Evolutionary conservation across 257 asterid species (phyloP).

Genomic region (Salvia miltiorrhiza): DNA sequence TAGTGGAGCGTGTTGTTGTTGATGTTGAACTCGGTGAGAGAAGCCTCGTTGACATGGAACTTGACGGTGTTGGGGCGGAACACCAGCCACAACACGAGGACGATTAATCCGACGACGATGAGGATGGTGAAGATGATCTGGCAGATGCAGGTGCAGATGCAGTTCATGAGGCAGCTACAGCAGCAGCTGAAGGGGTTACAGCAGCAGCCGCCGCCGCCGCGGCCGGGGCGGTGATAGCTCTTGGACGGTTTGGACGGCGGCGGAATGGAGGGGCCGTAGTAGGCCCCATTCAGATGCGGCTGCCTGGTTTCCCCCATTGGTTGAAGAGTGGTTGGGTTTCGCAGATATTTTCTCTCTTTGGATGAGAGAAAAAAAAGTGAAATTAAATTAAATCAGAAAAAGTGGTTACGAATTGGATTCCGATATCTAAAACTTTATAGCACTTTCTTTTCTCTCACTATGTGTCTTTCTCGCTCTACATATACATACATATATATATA

Average conservation of each 20-base stretch:
- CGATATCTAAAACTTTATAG: background rate
- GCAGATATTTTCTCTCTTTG: background rate
- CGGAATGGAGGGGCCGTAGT: conserved; percentile 87
- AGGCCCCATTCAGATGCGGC: conserved; percentile 70
- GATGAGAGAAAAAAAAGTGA: background rate
- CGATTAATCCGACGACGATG: conserved; percentile 37
- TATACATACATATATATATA: background rate
- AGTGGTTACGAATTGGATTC: conserved; percentile 11
- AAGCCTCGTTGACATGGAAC: conserved; percentile 55
- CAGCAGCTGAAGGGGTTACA: conserved; percentile 80
- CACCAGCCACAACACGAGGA: conserved; percentile 48
- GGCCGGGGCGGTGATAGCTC: conserved; percentile 59
- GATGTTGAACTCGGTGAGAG: conserved; percentile 54
- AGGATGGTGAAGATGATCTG: conserved; percentile 57
- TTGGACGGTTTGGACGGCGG: conserved; percentile 51
- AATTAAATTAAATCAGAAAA: background rate
- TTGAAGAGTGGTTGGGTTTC: background rate
- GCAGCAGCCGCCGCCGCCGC: conserved; percentile 65
- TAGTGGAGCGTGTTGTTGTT: conserved; percentile 56
- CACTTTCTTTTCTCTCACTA: background rate
- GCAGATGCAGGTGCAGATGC: conserved; percentile 63
- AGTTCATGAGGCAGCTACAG: conserved; percentile 59
- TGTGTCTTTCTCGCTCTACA: background rate
- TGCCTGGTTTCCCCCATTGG: conserved; percentile 30
- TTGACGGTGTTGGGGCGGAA: conserved; percentile 77